Evolutionary conservation across 768 basidiomycete species (phyloP).

Genomic region (Tulasnella sp.): DNA sequence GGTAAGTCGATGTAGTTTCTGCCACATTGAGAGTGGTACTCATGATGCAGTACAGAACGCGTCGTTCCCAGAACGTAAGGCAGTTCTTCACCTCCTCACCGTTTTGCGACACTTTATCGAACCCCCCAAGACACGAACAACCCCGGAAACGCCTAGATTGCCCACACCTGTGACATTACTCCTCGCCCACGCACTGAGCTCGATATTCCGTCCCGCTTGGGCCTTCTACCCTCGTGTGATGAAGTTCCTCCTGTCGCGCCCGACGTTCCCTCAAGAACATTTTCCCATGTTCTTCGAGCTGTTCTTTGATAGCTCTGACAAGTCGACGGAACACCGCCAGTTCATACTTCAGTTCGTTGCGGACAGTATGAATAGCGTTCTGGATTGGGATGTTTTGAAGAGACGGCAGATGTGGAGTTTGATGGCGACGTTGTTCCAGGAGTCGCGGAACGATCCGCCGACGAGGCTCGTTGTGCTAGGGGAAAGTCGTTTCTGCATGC

Average conservation of each 20-base stretch:
- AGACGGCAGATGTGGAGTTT: slow-evolving; percentile 83
- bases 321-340: slow-evolving; percentile 75
- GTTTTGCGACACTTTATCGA: slow-evolving; percentile 48
- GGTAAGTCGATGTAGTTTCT: no score
- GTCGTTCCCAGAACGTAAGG: slow-evolving; percentile 65
- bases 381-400: slow-evolving; percentile 73
- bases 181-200: slow-evolving; percentile 67
- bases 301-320: slow-evolving; percentile 66
- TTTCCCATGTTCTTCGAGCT: slow-evolving; percentile 85
- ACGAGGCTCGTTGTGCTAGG: slow-evolving; percentile 53
- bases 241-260: slow-evolving; percentile 81
- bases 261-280: slow-evolving; percentile 63
- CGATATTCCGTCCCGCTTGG: slow-evolving; percentile 75
- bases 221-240: slow-evolving; percentile 80
- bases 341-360: slow-evolving; percentile 81
- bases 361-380: slow-evolving; percentile 60
- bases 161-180: slow-evolving; percentile 72
- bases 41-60: slow-evolving; percentile 29
- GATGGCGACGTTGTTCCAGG: slow-evolving; percentile 68
- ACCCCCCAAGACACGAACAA: slow-evolving; percentile 25
- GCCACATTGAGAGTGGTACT: no score
- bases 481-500: slow-evolving; percentile 31
- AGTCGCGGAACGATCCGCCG: slow-evolving; percentile 39
- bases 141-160: slow-evolving; percentile 40
- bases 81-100: slow-evolving; percentile 58